phyloP scores from a whole-genome alignment of 2,329 filamentous ascomycete genomes.

The Aspergillus sclerotialis region DNA sequence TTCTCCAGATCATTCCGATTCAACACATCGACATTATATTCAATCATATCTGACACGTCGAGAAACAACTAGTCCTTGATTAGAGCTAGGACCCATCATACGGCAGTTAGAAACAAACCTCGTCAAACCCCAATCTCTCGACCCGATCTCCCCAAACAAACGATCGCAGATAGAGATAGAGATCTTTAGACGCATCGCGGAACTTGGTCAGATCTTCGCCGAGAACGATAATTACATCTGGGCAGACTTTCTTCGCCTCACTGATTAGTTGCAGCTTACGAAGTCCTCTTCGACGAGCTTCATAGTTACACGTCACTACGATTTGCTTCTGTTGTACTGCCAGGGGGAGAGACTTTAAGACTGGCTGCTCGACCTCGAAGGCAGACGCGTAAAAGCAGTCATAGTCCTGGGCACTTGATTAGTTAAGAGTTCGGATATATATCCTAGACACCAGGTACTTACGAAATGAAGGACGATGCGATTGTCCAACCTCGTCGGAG shows the following conservation, averaged over 20 bases:
- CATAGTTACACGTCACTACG: conserved; percentile 89
- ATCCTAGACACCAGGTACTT: conserved; percentile 22
- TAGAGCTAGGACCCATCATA: background rate
- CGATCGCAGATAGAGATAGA: conserved; percentile 65
- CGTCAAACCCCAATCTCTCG: conserved; percentile 84
- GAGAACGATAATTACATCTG: conserved; percentile 75
- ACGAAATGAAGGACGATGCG: conserved; percentile 79
- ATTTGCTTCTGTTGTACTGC: conserved; percentile 93
- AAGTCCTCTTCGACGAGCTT: conserved; percentile 60
- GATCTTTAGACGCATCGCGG: conserved; percentile 73
- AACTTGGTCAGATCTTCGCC: conserved; percentile 84
- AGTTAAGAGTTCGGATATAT: background rate
- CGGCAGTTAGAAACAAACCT: conserved; percentile 48
- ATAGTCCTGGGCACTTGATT: conserved; percentile 33
- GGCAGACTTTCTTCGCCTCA: conserved; percentile 73
- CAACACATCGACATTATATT: conserved; percentile 69
- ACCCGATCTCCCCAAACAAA: conserved; percentile 72
- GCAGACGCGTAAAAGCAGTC: conserved; percentile 90
- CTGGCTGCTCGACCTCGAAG: conserved; percentile 72
- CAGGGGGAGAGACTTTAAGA: conserved; percentile 64
- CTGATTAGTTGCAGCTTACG: conserved; percentile 77
- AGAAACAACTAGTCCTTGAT: conserved; percentile 50
- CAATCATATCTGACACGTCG: conserved; percentile 79
- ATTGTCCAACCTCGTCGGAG: conserved; percentile 46
- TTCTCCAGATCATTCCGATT: conserved; percentile 57